Percentiles rank a stretch among this genome's conserved stretches.
These are phyloP conservation scores for Cyberlindnera maritima DNA, from an alignment of 805 yeast genomes.

Conservation along the genomic window DNA sequence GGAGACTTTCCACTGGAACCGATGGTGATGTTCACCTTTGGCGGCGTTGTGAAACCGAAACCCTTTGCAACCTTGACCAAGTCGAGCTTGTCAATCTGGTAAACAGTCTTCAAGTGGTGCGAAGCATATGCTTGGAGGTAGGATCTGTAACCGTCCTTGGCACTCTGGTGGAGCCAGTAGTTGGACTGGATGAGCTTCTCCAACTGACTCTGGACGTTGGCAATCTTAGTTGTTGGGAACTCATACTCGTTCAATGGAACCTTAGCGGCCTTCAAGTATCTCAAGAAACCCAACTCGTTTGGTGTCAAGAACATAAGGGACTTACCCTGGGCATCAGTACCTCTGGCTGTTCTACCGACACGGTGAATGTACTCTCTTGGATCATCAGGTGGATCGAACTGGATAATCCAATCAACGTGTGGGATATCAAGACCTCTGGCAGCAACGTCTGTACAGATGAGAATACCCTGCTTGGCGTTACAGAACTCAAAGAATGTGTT, in stretches of 20 bases:
- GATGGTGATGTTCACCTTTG: conserved; percentile 93
- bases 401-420: conserved; percentile 98
- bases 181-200: conserved; percentile 88
- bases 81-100: conserved; percentile 93
- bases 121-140: conserved; percentile 97
- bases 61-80: conserved; percentile 92
- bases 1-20: conserved; percentile 84
- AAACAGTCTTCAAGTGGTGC: conserved; percentile 93
- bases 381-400: conserved; percentile 99
- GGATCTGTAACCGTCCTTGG: conserved; percentile 96
- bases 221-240: conserved; percentile 90
- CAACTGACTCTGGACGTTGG: conserved; percentile 92
- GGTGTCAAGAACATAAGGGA: conserved; percentile 95
- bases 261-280: conserved; percentile 94
- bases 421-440: conserved; percentile 99
- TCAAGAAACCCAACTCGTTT: conserved; percentile 86
- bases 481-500: conserved; percentile 98
- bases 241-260: conserved; percentile 97
- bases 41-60: conserved; percentile 93
- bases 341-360: conserved; percentile 99
- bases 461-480: conserved; percentile 91
- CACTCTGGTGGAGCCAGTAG: conserved; percentile 91
- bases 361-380: conserved; percentile 99
- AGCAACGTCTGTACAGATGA: conserved; percentile 97
- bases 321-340: conserved; percentile 84